phyloP scores from a whole-genome alignment of 108 stramenopile species.

The Cyclotella choctawhatcheeana region DNA sequence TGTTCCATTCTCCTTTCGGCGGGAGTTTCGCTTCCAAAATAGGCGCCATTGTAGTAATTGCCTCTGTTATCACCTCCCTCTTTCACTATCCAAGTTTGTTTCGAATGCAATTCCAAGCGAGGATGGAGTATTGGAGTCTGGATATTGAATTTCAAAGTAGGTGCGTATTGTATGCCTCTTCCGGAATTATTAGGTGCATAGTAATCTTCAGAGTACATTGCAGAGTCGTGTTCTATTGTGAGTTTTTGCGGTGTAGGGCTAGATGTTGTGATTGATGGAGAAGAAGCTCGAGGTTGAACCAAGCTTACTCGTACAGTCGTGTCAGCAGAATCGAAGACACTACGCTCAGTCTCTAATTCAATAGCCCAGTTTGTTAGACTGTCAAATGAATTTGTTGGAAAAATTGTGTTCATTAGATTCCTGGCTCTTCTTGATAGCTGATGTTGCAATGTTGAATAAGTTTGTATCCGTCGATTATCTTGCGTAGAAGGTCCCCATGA shows the following conservation, averaged over 20 bases:
- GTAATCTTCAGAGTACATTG: conserved; percentile 20
- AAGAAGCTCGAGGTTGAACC: background rate
- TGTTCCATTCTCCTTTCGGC: conserved; percentile 22
- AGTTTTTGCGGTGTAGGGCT: conserved; percentile 12
- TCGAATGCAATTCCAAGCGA: conserved; percentile 31
- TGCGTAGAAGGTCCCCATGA: conserved; percentile 16
- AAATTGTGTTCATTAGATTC: background rate
- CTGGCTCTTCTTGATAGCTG: background rate
- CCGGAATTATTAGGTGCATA: background rate
- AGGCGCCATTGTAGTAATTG: conserved; percentile 19
- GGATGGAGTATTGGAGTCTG: conserved; percentile 39
- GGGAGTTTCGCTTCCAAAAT: conserved; percentile 6
- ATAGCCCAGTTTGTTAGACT: conserved; percentile 13
- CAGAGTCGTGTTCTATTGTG: conserved; percentile 43
- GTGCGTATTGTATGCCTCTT: conserved; percentile 24
- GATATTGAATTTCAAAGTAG: conserved; percentile 22
- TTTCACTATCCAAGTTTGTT: conserved; percentile 29
- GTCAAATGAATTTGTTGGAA: background rate
- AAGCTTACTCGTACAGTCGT: conserved; percentile 30
- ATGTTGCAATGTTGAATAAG: background rate
- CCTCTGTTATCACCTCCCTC: conserved; percentile 16
- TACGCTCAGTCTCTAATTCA: conserved; percentile 35
- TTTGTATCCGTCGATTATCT: background rate
- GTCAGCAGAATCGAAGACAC: conserved; percentile 31
- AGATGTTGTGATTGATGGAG: background rate